Conservation (phyloP, 78 protist species). For the Dictyostelium purpureum region DNA sequence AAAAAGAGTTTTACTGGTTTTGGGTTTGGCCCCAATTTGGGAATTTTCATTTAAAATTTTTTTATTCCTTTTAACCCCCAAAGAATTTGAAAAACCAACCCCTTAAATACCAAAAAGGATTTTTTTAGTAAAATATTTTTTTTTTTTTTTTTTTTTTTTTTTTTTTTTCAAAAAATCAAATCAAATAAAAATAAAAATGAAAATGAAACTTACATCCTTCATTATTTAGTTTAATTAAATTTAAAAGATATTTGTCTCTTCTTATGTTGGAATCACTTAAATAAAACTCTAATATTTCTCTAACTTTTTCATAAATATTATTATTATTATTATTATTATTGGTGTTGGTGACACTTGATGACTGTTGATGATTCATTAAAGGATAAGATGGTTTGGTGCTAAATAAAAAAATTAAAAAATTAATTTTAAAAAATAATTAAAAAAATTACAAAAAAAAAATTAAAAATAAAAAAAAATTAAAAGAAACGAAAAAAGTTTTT, state of each 20-base stretch:
- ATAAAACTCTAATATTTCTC: conserved; percentile 20
- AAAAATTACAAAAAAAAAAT: background rate
- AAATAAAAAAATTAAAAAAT: background rate
- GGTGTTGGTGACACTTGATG: background rate
- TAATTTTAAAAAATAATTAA: background rate
- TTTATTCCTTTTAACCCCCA: background rate
- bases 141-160: background rate
- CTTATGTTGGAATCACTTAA: conserved; percentile 23
- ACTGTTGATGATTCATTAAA: background rate
- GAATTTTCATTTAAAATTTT: background rate
- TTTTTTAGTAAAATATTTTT: background rate
- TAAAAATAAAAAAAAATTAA: background rate
- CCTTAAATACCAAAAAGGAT: background rate
- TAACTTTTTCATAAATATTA: background rate
- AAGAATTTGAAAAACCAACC: background rate
- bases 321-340: background rate
- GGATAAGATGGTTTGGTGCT: background rate
- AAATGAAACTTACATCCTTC: conserved; percentile 49
- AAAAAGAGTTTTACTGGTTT: background rate
- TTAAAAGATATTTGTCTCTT: conserved; percentile 23
- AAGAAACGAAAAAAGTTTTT: too few relatives aligned
- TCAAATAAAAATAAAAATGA: background rate
- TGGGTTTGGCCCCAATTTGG: background rate
- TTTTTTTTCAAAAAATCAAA: background rate
- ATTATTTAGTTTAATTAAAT: conserved; percentile 4